Evolutionary conservation across 2,329 filamentous ascomycete species (phyloP).

Genomic region (Aspergillus tubingensis): DNA sequence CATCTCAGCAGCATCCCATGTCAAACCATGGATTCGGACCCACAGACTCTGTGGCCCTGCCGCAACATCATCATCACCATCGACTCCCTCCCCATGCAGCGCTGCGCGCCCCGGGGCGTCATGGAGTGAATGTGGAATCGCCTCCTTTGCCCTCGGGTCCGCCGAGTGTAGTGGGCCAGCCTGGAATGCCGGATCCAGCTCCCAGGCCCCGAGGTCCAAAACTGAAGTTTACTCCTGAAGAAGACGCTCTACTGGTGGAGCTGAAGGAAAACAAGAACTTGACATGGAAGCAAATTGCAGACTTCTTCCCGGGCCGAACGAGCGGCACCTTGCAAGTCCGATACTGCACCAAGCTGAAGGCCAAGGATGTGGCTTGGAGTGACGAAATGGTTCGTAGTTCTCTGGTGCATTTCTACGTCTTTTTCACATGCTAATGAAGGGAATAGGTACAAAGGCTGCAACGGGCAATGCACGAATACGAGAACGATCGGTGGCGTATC

Average conservation of each 20-base stretch:
- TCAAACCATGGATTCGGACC: conserved; percentile 38
- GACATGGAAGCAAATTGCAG: conserved; percentile 96
- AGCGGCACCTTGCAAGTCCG: conserved; percentile 90
- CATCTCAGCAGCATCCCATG: conserved; percentile 32
- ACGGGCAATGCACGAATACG: conserved; percentile 44
- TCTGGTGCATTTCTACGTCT: background rate
- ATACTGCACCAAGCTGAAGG: conserved; percentile 93
- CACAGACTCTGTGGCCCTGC: conserved; percentile 46
- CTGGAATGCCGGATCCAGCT: conserved; percentile 83
- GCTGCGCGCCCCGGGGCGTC: conserved; percentile 66
- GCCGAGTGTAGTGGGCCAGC: conserved; percentile 82
- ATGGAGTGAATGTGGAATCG: conserved; percentile 52
- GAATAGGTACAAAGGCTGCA: conserved; percentile 41
- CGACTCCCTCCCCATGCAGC: conserved; percentile 73
- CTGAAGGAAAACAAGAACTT: conserved; percentile 92
- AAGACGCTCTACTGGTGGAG: conserved; percentile 83
- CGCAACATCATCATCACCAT: conserved; percentile 75
- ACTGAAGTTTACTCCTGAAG: conserved; percentile 89
- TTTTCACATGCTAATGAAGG: conserved; percentile 15
- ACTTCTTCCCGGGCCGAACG: conserved; percentile 89
- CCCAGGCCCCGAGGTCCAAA: conserved; percentile 81
- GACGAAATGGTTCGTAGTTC: conserved; percentile 73
- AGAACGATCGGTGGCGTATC: conserved; percentile 82
- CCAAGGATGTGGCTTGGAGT: conserved; percentile 90
- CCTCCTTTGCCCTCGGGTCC: conserved; percentile 59